These are phyloP conservation scores for Aspergillus sp. DNA, from an alignment of 2,329 filamentous ascomycete species.

Conservation along the genomic window DNA sequence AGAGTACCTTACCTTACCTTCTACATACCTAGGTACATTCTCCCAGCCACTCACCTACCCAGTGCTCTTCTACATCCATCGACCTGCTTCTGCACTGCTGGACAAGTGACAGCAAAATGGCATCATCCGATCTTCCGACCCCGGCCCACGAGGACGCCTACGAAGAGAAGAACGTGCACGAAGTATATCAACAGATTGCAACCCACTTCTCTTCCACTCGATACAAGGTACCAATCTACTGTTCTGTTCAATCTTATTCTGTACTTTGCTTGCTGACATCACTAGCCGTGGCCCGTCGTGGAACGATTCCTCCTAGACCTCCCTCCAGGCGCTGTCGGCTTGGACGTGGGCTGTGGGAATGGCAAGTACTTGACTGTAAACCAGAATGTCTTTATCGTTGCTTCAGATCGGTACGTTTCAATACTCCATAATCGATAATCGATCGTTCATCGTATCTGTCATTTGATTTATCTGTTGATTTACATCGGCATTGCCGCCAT, in stretches of 20 bases:
- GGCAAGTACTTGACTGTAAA: conserved; percentile 91
- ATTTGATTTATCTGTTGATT: conserved; percentile 26
- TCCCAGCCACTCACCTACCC: too few relatives aligned
- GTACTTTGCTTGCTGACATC: background rate
- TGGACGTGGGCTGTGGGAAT: conserved; percentile 95
- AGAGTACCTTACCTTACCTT: too few relatives aligned
- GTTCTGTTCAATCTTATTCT: background rate
- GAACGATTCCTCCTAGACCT: conserved; percentile 69
- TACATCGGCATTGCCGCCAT: background rate
- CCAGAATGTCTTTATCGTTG: conserved; percentile 72
- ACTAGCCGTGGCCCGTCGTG: conserved; percentile 82
- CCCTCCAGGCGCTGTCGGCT: conserved; percentile 69
- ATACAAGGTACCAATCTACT: conserved; percentile 55
- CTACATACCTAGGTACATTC: too few relatives aligned
- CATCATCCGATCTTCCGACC: conserved; percentile 3
- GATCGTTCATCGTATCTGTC: background rate
- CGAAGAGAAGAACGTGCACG: conserved; percentile 84
- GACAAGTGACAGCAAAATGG: conserved; percentile 2
- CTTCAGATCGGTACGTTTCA: conserved; percentile 70
- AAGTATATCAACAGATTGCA: conserved; percentile 69
- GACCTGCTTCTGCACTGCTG: too few relatives aligned
- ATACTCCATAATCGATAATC: background rate
- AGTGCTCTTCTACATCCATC: too few relatives aligned
- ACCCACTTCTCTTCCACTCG: conserved; percentile 50
- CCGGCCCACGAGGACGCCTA: conserved; percentile 49